Base-by-base conservation (phyloP, 1,139 yeast genomes). In the Saccharomyces hybrid region DNA sequence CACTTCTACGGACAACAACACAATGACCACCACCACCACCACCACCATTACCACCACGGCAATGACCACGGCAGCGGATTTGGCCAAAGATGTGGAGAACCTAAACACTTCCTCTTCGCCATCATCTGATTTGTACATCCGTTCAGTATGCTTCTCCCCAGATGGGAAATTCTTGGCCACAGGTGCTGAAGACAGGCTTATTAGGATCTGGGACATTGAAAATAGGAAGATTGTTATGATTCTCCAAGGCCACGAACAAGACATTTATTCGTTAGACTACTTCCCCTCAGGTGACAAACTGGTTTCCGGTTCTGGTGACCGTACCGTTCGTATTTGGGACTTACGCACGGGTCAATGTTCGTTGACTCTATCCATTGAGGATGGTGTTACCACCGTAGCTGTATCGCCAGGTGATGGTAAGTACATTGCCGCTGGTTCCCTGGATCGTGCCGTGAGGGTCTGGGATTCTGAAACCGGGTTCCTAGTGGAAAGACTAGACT, bases 321-420 rank as follows among this genome's bases (percentile, higher is more conserved):
- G 97, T 65, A 90, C 97, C 19, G 97, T 93, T 51, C 82, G 97
- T 71, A 88, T 93, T 69, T 93, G 99, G 99, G 97, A 91, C 72
- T 82, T 91, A 72, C 86, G 89, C 66, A 81, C 89, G 48, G 95
- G 97, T 27, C 95, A 88, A 74, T 89, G 97, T 69, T 86, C 93
- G 47, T 78, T 89, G 68, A 90, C 97, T 52, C 78, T 89, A 64
- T 83, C 91, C 32, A 91, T 93, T 64, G 98, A 93, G 73, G 99
- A 93, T 69, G 99, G 98, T 61, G 98, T 93, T 52, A 93, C 98
- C 54, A 93, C 99, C 0, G 98, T 93, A 50, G 97, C 97, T 14
- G 95, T 91, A 38, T 88, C 97, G 16, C 97, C 98, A 52, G 66
- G 65, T 14, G 97, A 93, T 72, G 97, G 97, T 46, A 83, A 86